Evolutionary conservation across 768 basidiomycete genomes (phyloP).

Genomic region (Cubamyces sp.): DNA sequence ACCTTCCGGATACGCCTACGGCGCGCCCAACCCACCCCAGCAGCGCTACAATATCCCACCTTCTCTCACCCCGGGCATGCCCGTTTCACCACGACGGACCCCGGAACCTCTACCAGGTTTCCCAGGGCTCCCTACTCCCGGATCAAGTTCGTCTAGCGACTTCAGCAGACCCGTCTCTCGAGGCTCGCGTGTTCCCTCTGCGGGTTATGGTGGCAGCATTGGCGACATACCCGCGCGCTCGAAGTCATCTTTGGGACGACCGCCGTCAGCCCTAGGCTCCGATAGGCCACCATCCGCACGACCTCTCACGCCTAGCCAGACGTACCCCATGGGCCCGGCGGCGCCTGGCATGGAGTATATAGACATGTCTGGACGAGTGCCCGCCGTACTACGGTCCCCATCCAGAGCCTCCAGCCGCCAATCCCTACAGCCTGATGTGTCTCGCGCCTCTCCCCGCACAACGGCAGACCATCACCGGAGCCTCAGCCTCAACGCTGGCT

Average conservation of each 20-base stretch:
- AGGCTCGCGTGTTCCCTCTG: background rate
- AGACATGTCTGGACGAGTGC: slow-evolving; percentile 4
- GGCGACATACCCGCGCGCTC: slow-evolving; percentile 5
- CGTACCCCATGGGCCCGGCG: background rate
- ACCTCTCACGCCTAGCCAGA: slow-evolving; percentile 9
- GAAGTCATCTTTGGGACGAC: slow-evolving; percentile 8
- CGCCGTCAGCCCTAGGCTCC: slow-evolving; percentile 8
- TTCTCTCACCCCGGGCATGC: slow-evolving; percentile 3
- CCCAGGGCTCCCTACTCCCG: slow-evolving; percentile 13
- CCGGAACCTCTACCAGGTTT: slow-evolving; percentile 11
- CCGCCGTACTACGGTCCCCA: slow-evolving; percentile 17
- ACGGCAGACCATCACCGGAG: slow-evolving; percentile 32
- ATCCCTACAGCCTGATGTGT: slow-evolving; percentile 20
- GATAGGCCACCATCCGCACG: slow-evolving; percentile 14
- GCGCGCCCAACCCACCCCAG: background rate
- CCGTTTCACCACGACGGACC: slow-evolving; percentile 14
- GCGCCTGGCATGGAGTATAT: background rate
- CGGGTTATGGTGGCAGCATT: background rate
- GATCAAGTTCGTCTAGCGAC: slow-evolving; percentile 11
- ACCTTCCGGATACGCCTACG: slow-evolving; percentile 4
- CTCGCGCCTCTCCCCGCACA: slow-evolving; percentile 28
- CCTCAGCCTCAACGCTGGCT: slow-evolving; percentile 36
- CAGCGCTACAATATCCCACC: slow-evolving; percentile 13
- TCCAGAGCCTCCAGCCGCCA: slow-evolving; percentile 24
- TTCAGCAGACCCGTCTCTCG: slow-evolving; percentile 6